These are phyloP conservation scores for Vigna trinervia DNA, from an alignment of 306 rosid genomes.

Conservation along the genomic window DNA sequence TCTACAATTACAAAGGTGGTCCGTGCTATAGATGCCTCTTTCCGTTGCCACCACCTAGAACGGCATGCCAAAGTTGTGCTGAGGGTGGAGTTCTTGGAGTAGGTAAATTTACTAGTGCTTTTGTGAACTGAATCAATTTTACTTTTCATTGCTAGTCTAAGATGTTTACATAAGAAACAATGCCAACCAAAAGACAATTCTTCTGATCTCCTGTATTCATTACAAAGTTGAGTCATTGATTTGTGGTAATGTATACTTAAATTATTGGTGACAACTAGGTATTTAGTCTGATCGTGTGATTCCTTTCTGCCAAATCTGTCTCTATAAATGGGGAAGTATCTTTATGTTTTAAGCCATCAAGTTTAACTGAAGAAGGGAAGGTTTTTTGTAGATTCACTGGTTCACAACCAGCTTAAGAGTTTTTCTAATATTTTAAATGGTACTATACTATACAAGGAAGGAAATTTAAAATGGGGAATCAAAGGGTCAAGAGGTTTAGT, in stretches of 20 bases:
- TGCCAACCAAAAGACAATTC: neutral
- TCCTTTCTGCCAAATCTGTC: neutral
- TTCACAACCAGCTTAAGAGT: constrained; percentile 6
- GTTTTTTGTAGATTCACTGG: neutral
- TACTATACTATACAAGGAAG: neutral
- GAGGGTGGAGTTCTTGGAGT: constrained; percentile 96
- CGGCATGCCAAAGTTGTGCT: constrained; percentile 97
- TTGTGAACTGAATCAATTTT: constrained; percentile 20
- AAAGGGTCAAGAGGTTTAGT: neutral
- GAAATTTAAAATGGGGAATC: neutral
- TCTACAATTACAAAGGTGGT: constrained; percentile 84
- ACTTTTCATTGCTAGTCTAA: constrained; percentile 18
- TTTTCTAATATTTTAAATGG: neutral
- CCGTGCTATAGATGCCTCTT: constrained; percentile 95
- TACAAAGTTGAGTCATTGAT: neutral
- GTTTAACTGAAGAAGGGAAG: neutral
- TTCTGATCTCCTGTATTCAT: constrained; percentile 1
- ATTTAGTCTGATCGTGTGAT: neutral
- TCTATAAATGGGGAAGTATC: neutral
- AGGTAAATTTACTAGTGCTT: constrained; percentile 56
- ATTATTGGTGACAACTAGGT: constrained; percentile 2
- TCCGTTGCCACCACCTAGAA: constrained; percentile 92
- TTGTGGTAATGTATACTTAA: neutral
- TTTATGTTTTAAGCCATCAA: neutral
- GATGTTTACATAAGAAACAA: constrained; percentile 1